Evolutionary conservation across 2,329 filamentous ascomycete species (phyloP).

Genomic region (Sphaerostilbella broomeana): DNA sequence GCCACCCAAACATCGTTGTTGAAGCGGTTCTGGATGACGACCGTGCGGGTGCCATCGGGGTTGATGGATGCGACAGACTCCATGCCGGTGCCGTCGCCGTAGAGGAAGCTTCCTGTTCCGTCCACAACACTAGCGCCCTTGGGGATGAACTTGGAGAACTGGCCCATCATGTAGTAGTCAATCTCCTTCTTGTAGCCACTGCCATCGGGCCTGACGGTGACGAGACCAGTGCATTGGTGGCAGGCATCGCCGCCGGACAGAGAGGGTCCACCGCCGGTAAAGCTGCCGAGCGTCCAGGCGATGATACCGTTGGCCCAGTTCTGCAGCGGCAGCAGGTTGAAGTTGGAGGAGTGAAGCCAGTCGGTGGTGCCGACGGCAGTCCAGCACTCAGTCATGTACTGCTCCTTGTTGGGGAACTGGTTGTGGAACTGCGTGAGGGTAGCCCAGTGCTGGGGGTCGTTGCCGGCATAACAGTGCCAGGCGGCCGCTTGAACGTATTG

Average conservation of each 20-base stretch:
- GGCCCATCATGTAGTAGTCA: constrained; percentile 49
- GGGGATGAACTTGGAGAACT: constrained; percentile 44
- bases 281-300: constrained; percentile 40
- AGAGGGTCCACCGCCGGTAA: constrained; percentile 37
- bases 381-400: constrained; percentile 46
- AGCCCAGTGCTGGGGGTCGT: constrained; percentile 27
- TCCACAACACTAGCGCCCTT: constrained; percentile 36
- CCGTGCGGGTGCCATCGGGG: constrained; percentile 37
- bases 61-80: constrained; percentile 42
- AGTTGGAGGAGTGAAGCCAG: constrained; percentile 34
- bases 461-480: constrained; percentile 36
- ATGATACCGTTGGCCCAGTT: constrained; percentile 40
- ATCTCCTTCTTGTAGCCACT: constrained; percentile 39
- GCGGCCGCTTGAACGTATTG: constrained; percentile 29
- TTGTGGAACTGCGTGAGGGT: constrained; percentile 35
- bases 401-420: constrained; percentile 30
- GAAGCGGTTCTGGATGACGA: constrained; percentile 41
- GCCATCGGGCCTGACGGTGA: constrained; percentile 42
- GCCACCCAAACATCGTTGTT: constrained; percentile 38
- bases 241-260: constrained; percentile 35
- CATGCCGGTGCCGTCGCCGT: constrained; percentile 31
- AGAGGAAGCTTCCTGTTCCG: constrained; percentile 39
- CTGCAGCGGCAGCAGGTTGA: constrained; percentile 43
- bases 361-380: constrained; percentile 36
- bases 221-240: constrained; percentile 42